Percentiles rank a stretch among this genome's conserved stretches.
Evolutionary conservation across 2,329 filamentous ascomycete genomes (phyloP).

Genomic region (Rhynchosporium graminicola): DNA sequence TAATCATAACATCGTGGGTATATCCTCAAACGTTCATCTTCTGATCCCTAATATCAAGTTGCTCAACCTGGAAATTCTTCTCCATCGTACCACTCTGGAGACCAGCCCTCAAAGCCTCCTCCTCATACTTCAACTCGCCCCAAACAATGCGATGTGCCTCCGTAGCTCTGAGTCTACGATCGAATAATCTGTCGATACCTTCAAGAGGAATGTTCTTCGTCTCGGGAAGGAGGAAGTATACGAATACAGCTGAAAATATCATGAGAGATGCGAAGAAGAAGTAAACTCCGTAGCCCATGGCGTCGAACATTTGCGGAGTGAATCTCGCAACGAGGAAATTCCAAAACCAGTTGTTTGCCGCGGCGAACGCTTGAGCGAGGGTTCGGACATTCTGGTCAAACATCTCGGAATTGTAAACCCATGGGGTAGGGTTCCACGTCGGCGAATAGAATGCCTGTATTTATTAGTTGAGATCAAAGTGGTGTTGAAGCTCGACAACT

Average conservation of each 20-base stretch:
- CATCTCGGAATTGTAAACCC: slow-evolving; percentile 76
- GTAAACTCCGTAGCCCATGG: slow-evolving; percentile 64
- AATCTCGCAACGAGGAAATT: slow-evolving; percentile 71
- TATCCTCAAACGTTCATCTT: slow-evolving; percentile 11
- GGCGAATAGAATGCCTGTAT: slow-evolving; percentile 65
- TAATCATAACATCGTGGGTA: background rate
- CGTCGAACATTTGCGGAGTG: slow-evolving; percentile 64
- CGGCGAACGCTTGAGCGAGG: slow-evolving; percentile 71
- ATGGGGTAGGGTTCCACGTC: slow-evolving; percentile 72
- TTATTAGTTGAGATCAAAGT: slow-evolving; percentile 16
- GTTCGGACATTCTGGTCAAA: slow-evolving; percentile 70
- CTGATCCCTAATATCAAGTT: slow-evolving; percentile 22
- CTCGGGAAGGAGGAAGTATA: slow-evolving; percentile 65
- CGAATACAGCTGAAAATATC: slow-evolving; percentile 57
- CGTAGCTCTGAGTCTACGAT: slow-evolving; percentile 31
- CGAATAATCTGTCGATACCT: slow-evolving; percentile 64
- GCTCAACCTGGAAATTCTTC: slow-evolving; percentile 20
- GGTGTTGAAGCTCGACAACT: background rate
- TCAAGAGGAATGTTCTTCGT: slow-evolving; percentile 67
- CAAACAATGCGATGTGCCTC: slow-evolving; percentile 35
- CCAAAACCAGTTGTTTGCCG: slow-evolving; percentile 67
- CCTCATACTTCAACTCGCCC: slow-evolving; percentile 33
- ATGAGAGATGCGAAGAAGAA: slow-evolving; percentile 69
- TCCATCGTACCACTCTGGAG: slow-evolving; percentile 25
- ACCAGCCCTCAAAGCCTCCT: slow-evolving; percentile 32